Base-by-base conservation (phyloP, 352 stramenopile species). In the Phytopythium vexans region DNA sequence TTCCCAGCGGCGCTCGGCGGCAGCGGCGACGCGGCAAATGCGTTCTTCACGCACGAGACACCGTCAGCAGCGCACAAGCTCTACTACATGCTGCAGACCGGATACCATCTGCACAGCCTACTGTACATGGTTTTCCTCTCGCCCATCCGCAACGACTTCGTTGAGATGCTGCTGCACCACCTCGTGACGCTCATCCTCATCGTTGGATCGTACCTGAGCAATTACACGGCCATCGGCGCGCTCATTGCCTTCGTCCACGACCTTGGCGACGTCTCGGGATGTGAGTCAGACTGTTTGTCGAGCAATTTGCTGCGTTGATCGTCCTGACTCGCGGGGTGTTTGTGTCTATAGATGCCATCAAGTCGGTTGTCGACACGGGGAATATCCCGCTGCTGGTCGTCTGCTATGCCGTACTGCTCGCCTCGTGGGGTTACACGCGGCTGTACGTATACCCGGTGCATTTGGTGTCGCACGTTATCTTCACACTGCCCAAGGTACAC, bases 81-180 rank as follows among this genome's bases (percentile, higher is more conserved):
- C 56, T 83, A 83, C 54, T 76, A 68, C 41, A 66, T 82, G 35
- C 58, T 82, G 42, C 70, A 84, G 50, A 60, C 80, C 11, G 74
- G 74, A n/a, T 84, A 84, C 51, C 74, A 84, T 62, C 65, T 74
- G 44, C 74, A 84, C 36, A 82, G 70, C 44, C 41, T 84, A 6
- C 35, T 84, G 12, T 84, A 68, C 60, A 81, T 84, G 74, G 47
- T 82, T 35, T 57, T 79, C 42, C 66, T 84, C 45, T 77, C 74
- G 16, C 68, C 74, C 27, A 79, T 82, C 44, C 70, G 74, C 12
- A 84, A 80, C 64, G 74, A 84, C 63, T 84, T 84, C 56, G 62
- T 82, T 31, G 74, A 84, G 56, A 84, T 84, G 74, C 35, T 79
- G 45, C 43, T 84, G 42, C 74, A 84, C 42, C 74, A 84, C 52